phyloP scores from a whole-genome alignment of 208 protist species.

The Leishmania turanica region DNA sequence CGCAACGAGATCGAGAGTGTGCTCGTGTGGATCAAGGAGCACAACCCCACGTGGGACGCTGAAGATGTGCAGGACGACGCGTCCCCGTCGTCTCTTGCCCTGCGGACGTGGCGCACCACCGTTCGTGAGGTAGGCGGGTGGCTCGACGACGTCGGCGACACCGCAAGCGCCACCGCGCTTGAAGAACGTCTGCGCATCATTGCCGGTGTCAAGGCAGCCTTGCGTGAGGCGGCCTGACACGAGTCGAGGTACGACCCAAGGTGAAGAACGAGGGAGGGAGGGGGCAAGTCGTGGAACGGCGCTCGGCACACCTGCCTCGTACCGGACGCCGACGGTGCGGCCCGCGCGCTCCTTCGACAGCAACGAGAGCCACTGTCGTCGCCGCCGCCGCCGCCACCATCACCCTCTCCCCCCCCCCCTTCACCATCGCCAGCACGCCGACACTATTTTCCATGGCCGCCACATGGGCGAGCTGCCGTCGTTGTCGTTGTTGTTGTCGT shows the following conservation, averaged over 20 bases:
- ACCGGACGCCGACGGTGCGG: too few relatives aligned
- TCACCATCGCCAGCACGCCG: too few relatives aligned
- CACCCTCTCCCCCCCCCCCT: too few relatives aligned
- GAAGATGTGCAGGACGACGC: background rate
- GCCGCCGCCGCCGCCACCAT: too few relatives aligned
- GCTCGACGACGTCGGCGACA: constrained; percentile 59
- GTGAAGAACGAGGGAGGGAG: background rate
- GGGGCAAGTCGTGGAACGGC: too few relatives aligned
- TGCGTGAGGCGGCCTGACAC: constrained; percentile 1
- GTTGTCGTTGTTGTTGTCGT: too few relatives aligned
- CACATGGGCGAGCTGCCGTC: too few relatives aligned
- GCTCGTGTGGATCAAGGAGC: constrained; percentile 53
- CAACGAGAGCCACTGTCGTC: background rate
- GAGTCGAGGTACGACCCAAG: background rate
- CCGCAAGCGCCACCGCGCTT: constrained; percentile 39
- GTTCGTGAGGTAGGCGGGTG: constrained; percentile 49
- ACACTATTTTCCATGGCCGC: too few relatives aligned
- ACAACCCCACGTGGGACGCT: constrained; percentile 38
- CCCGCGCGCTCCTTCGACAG: background rate
- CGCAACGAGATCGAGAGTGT: constrained; percentile 73
- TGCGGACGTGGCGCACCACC: constrained; percentile 32
- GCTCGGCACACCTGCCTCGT: too few relatives aligned
- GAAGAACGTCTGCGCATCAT: constrained; percentile 15
- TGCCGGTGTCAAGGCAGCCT: background rate
- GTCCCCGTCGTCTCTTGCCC: background rate